Conservation (phyloP, 1,284 basidiomycete genomes). For the Athelia sp. region DNA sequence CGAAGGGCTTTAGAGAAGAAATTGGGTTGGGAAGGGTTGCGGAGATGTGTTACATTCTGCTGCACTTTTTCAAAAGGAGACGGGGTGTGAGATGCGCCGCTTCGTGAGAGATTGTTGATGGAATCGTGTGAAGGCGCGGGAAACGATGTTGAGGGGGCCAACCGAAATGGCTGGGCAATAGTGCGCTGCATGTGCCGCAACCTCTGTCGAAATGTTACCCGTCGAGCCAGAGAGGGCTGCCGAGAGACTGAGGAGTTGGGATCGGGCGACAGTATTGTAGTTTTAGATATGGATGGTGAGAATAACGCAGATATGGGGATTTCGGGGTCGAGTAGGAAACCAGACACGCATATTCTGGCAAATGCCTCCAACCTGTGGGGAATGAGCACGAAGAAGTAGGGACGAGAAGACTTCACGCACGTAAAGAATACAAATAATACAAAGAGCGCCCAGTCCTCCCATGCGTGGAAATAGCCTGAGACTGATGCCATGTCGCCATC, state of each 20-base stretch:
- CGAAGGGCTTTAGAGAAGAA: conserved; percentile 44
- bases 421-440: conserved; percentile 84
- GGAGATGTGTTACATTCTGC: conserved; percentile 14
- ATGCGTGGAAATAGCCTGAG: conserved; percentile 78
- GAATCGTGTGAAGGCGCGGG: conserved; percentile 12
- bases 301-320: conserved; percentile 54
- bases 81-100: conserved; percentile 11
- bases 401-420: conserved; percentile 39
- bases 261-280: conserved; percentile 18
- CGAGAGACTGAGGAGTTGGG: conserved; percentile 15
- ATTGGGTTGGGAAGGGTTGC: conserved; percentile 33
- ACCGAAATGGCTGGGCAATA: conserved; percentile 39
- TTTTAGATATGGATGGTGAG: conserved; percentile 23
- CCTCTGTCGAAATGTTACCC: conserved; percentile 31
- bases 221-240: conserved; percentile 28
- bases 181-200: conserved; percentile 32
- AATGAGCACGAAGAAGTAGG: conserved; percentile 6
- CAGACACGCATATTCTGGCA: conserved; percentile 88
- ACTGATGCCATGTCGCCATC: conserved; percentile 39
- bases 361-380: conserved; percentile 72
- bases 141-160: conserved; percentile 19
- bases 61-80: conserved; percentile 11
- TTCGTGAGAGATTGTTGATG: conserved; percentile 9
- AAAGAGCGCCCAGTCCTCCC: conserved; percentile 88
- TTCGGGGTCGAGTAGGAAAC: conserved; percentile 88